Evolutionary conservation across 208 protist genomes (phyloP), one percentile per base, ranked within the genome.

Genomic region (Entamoeba histolytica): DNA sequence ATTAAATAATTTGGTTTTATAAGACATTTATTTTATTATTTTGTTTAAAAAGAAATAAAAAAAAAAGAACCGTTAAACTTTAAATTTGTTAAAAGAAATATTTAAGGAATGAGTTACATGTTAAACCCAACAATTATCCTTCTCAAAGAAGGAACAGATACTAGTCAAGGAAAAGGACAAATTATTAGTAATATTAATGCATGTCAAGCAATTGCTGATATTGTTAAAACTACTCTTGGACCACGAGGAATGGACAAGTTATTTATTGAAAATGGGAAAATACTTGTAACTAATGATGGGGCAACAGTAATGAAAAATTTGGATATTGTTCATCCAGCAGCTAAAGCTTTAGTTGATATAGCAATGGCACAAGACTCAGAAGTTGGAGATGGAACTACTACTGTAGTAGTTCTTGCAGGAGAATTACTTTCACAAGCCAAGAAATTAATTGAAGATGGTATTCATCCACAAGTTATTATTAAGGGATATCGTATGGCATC

Each of bases 161-260:
- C 97, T 35, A 99, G 98, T 49, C 99, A 99, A 96, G 99, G 99
- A 93, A 99, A 98, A 94, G 97, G 97, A 39, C 99, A 99, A 96
- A 95, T 99, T 23, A 97, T 99, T 94, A 98, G 96, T 95, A 99
- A 99, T 96, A 99, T 99, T 95, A 99, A 99, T 95, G 99, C 99
- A 17, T 99, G 98, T 96, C 93, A 95, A 61, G 96, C 97, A 15
- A 94, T 98, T 23, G 96, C 95, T 17, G 97, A 98, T 94, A 96
- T 97, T 57, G 94, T 98, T 6, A 94, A 96, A n/a, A 98, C 97
- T 39, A 98, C 98, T 31, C 95, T 98, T 10, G 98, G 98, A 55
- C 99, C 99, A 47, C 97, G 99, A 92, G 99, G 99, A 51, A 99
- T 99, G 98, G 99, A 99, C 95, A 99, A 99, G 96, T 96, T 99